A percentile compares a stretch with the other conserved stretches of the same genome.
phyloP scores from a whole-genome alignment of 257 asterid species.

The Salvia splendens region DNA sequence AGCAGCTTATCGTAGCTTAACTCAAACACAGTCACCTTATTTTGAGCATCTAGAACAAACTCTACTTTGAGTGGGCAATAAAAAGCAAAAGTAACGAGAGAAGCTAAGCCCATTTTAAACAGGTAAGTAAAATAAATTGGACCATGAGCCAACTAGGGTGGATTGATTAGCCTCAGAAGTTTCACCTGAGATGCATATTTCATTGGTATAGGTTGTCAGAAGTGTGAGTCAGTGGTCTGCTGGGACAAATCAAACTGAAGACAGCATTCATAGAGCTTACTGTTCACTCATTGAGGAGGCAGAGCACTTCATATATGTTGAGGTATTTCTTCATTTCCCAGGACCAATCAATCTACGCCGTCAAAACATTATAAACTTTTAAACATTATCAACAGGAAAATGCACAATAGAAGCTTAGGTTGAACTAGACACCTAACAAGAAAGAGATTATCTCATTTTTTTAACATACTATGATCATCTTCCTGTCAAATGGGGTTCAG shows the following conservation, averaged over 20 bases:
- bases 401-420: constrained; percentile 8
- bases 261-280: constrained; percentile 93
- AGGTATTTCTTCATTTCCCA: constrained; percentile 43
- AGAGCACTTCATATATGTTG: constrained; percentile 81
- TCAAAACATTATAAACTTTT: background rate
- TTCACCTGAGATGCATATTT: constrained; percentile 13
- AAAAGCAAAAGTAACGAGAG: too few species aligned
- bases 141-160: too few species aligned
- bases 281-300: constrained; percentile 88
- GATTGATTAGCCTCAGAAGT: background rate
- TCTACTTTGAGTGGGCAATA: too few species aligned
- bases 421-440: background rate
- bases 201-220: constrained; percentile 68
- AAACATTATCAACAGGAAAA: background rate
- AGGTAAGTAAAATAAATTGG: too few species aligned
- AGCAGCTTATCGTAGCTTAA: too few species aligned
- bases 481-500: background rate
- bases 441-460: background rate
- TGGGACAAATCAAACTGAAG: constrained; percentile 91
- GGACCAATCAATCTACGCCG: background rate
- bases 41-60: too few species aligned
- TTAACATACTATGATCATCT: background rate
- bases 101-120: too few species aligned
- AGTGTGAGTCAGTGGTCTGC: constrained; percentile 99
- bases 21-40: too few species aligned